Conservation (phyloP, 2,329 filamentous ascomycete genomes). For the Ascochyta fabae region DNA sequence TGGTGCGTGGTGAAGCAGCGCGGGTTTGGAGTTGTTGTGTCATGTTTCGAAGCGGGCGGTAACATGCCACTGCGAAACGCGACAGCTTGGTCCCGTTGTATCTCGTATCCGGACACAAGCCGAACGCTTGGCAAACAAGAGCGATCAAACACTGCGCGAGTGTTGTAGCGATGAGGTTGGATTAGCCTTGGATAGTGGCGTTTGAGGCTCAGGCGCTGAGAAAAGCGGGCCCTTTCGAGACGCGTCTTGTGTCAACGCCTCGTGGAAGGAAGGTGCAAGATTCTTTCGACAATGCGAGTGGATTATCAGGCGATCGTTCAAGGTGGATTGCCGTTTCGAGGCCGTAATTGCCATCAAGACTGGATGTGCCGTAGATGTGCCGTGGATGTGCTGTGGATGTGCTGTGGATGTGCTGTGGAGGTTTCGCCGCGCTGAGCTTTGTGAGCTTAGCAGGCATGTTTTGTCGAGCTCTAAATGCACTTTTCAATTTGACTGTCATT, state of each 20-base stretch:
- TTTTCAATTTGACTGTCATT: no score
- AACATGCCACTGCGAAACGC: slow-evolving; percentile 32
- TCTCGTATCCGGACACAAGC: slow-evolving; percentile 13
- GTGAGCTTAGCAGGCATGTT: no score
- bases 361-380: no score
- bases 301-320: slow-evolving; percentile 1
- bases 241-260: slow-evolving; percentile 15
- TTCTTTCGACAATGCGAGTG: slow-evolving; percentile 5
- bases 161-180: slow-evolving; percentile 12
- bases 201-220: slow-evolving; percentile 27
- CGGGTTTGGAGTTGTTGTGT: slow-evolving; percentile 26
- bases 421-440: no score
- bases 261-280: slow-evolving; percentile 4
- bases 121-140: slow-evolving; percentile 12
- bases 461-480: no score
- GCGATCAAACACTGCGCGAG: slow-evolving; percentile 20
- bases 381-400: no score
- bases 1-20: slow-evolving; percentile 8
- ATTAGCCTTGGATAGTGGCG: slow-evolving; percentile 19
- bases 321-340: background rate
- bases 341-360: background rate
- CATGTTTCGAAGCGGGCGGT: slow-evolving; percentile 33
- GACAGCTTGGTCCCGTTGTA: slow-evolving; percentile 19
- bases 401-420: no score
- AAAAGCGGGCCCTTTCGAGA: slow-evolving; percentile 17